Evolutionary conservation across 768 basidiomycete species (phyloP), one percentile per base, ranked within the genome.

Genomic region (Roridomyces roridus): DNA sequence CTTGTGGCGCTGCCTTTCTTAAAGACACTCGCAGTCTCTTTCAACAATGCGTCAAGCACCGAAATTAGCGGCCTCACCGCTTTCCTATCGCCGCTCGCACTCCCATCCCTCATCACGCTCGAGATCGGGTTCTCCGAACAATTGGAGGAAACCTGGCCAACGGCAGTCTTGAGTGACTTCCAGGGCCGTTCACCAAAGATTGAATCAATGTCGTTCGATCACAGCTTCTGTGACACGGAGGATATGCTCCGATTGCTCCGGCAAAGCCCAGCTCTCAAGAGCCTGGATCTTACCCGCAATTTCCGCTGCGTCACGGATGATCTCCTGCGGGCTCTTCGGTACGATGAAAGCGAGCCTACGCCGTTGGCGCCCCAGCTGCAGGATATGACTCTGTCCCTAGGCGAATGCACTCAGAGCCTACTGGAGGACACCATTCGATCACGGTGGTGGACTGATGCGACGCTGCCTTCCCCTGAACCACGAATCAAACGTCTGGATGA

Each of bases 61-160:
- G 14, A 31, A 7, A 31, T 31, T 31, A 14, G 29, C 14, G 31
- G 51, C 8, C 23, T 50, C 25, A 42, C 26, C 25, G 55, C 43
- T 0, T 50, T 57, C 5, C 25, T 56, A 4, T 8, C 28, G 12
- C 46, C 55, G 17, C 55, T 56, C n/a, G 21, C 55, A 5, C 55
- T 56, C 8, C 55, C 55, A 8, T 43, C 42, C 26, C 35, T 50
- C 3, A 50, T 15, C 26, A 50, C 14, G 12, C 24, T 57, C 5
- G n/a, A 48, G 20, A 12, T 53, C 26, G n/a, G 15, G 17, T 46
- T 59, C n/a, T n/a, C n/a, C 15, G 12, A 59, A n/a, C 4, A 17
- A 9, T n/a, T 36, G 4, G 18, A 31, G 10, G 34, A 20, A 20
- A 24, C 7, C 24, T 56, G 55, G 55, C 41, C 55, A 11, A 56